A percentile compares a stretch with the other conserved stretches of the same genome.
phyloP scores from a whole-genome alignment of 2,329 filamentous ascomycete species.

The Trichoderma sp. region DNA sequence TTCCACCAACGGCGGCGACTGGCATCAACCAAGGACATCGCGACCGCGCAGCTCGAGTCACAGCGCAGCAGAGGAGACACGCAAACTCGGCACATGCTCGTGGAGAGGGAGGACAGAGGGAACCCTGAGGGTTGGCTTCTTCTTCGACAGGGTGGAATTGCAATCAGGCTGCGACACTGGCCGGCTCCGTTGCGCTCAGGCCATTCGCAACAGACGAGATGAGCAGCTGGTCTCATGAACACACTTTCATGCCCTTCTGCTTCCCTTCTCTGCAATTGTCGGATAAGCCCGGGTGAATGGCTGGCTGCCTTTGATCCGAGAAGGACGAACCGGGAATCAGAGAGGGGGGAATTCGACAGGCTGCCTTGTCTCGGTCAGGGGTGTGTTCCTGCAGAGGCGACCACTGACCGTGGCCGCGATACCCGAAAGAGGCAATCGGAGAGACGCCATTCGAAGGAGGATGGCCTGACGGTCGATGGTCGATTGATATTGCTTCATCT shows the following conservation, averaged over 20 bases:
- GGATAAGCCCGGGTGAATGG: slow-evolving; percentile 19
- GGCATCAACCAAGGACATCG: slow-evolving; percentile 1
- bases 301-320: background rate
- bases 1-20: slow-evolving; percentile 10
- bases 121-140: background rate
- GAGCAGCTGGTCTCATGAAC: slow-evolving; percentile 22
- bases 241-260: background rate
- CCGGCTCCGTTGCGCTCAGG: slow-evolving; percentile 17
- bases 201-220: slow-evolving; percentile 26
- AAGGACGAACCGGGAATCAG: background rate
- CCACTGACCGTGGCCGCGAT: slow-evolving; percentile 8
- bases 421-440: slow-evolving; percentile 24
- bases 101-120: background rate
- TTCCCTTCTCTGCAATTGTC: background rate
- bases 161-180: background rate
- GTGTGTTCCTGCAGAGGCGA: slow-evolving; percentile 24
- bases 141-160: background rate
- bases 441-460: background rate
- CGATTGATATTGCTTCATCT: background rate
- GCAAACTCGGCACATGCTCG: too few species aligned
- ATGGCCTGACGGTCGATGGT: background rate
- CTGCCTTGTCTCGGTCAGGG: background rate
- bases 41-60: background rate
- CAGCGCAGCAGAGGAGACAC: background rate
- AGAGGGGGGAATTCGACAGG: background rate